Base-by-base conservation (phyloP, 257 asterid species). In the Verbascum thapsus region DNA sequence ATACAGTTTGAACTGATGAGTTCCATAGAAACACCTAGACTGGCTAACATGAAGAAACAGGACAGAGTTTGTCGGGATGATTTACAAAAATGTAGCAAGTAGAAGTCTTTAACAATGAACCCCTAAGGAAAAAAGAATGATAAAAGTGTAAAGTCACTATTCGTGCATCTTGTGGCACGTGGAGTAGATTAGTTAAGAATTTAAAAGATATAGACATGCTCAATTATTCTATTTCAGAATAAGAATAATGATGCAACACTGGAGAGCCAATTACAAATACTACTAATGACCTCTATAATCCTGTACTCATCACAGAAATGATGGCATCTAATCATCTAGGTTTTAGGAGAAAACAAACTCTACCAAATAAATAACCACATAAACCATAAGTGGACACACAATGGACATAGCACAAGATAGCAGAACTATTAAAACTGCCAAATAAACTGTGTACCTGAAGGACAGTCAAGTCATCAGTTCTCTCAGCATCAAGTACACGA, bases 401-500 rank as follows among this genome's bases (percentile, higher is more conserved):
- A n/a, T 47, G 10, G 17, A 58, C 18, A 49, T 34, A 47, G 18
- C 0, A n/a, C 23, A 37, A 23, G 58, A 63, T 7, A 61, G 15
- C 44, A 52, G 62, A 35, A 53, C 23, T 61, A 19, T 17, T n/a
- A 10, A 51, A 1, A 47, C 35, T 74, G 19, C 23, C 15, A 58
- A 56, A 60, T 16, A 35, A 26, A 17, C 39, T 49, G 8, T 37
- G 66, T 30, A 88, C 96, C 92, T 91, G 98, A 78, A 91, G 95
- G 67, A 69, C 61, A 68, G 79, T 75, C 79, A 91, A 78, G 64
- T 80, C 82, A 61, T 86, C 88, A 22, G 88, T 88, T 81, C 98
- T 88, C 67, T 81, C 87, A 57, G 96, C 96, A 78, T 86, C 90
- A 56, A 92, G 80, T 63, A 92, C 94, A 51, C 99, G 99, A 63